Evolutionary conservation across 805 yeast species (phyloP).

Genomic region (Blastobotrys peoriensis): DNA sequence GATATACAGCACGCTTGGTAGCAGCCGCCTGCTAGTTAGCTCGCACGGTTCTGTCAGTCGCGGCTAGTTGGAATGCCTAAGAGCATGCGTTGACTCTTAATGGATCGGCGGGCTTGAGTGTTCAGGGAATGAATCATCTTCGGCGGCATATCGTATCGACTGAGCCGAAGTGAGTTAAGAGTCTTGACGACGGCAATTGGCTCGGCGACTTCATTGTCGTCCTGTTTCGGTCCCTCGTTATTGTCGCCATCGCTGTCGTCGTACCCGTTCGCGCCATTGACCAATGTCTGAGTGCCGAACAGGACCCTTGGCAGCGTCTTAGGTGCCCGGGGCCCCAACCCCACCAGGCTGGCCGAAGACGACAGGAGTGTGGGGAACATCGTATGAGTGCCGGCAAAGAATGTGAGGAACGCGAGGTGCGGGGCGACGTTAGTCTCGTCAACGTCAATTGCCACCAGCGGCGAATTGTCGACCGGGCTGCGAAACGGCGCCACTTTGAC

Average conservation of each 20-base stretch:
- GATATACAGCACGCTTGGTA: no score
- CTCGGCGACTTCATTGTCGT: neutral
- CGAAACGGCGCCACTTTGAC: conserved; percentile 13
- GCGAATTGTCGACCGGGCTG: conserved; percentile 20
- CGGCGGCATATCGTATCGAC: conserved; percentile 3
- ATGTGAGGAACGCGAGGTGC: conserved; percentile 22
- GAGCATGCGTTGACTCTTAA: neutral
- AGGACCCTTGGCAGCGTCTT: conserved; percentile 7
- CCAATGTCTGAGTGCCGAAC: neutral
- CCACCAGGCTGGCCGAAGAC: conserved; percentile 3
- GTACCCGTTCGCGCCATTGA: conserved; percentile 2
- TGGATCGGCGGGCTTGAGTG: neutral
- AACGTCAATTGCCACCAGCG: conserved; percentile 22
- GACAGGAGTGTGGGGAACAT: conserved; percentile 2
- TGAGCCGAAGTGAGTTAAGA: neutral
- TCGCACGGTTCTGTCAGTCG: no score
- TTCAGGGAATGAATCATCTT: neutral
- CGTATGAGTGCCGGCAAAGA: conserved; percentile 20
- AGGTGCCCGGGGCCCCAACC: conserved; percentile 6
- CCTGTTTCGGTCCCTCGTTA: no score
- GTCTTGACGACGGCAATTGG: neutral
- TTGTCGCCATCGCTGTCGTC: conserved; percentile 4
- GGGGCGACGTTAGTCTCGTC: conserved; percentile 21
- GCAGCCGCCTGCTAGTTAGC: no score
- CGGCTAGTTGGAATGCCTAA: neutral